Percentiles rank a stretch among this genome's conserved stretches.
These are phyloP conservation scores for Pseudozyma tsukubaensis DNA, from an alignment of 1,284 basidiomycete genomes.

Conservation along the genomic window DNA sequence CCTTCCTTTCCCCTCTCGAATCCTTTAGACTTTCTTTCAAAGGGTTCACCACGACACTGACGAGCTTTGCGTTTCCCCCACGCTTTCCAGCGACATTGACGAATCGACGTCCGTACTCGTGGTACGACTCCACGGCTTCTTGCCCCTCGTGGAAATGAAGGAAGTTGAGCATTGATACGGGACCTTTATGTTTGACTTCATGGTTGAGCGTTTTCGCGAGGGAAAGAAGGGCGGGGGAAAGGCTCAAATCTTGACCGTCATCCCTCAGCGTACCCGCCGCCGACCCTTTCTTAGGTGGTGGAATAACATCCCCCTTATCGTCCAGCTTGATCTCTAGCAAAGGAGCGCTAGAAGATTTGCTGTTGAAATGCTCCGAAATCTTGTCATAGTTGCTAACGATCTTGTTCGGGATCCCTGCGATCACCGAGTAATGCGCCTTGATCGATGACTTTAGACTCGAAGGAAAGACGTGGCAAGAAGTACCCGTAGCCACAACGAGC, in stretches of 20 bases:
- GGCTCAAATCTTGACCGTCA: constrained; percentile 43
- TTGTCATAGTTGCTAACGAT: constrained; percentile 39
- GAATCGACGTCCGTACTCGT: constrained; percentile 49
- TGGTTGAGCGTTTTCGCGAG: constrained; percentile 35
- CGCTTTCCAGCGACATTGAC: constrained; percentile 34
- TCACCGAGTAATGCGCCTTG: constrained; percentile 25
- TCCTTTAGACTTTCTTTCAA: constrained; percentile 15
- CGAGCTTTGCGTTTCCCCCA: constrained; percentile 52
- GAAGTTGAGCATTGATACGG: constrained; percentile 55
- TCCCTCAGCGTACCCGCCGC: background rate
- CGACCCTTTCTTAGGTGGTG: background rate
- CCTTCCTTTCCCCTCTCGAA: constrained; percentile 16
- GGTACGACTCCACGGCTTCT: constrained; percentile 33
- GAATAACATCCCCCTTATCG: constrained; percentile 17
- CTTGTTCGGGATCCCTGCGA: constrained; percentile 37
- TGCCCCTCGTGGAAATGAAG: constrained; percentile 37
- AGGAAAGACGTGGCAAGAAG: constrained; percentile 4
- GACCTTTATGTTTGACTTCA: constrained; percentile 15
- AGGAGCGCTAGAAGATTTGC: constrained; percentile 2
- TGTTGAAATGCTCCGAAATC: constrained; percentile 26
- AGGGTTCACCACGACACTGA: constrained; percentile 44
- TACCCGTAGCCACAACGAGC: constrained; percentile 23
- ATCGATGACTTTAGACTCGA: background rate
- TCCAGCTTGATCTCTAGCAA: constrained; percentile 33
- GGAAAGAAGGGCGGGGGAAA: constrained; percentile 34